phyloP scores from a whole-genome alignment of 805 yeast species.

The Peterozyma xylosa region DNA sequence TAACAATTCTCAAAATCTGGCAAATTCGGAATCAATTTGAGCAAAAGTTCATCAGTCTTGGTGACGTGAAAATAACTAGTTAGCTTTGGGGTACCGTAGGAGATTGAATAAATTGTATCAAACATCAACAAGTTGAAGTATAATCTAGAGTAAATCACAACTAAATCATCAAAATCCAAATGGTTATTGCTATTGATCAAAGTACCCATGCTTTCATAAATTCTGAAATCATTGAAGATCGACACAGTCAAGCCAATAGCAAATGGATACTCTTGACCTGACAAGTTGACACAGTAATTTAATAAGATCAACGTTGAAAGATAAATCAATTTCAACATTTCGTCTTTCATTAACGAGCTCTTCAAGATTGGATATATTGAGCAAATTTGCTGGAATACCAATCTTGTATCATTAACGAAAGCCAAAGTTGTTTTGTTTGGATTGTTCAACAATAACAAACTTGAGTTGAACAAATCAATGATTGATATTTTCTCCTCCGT shows the following conservation, averaged over 20 bases:
- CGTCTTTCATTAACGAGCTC: slow-evolving; percentile 19
- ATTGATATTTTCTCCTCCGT: slow-evolving; percentile 22
- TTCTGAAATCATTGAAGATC: slow-evolving; percentile 50
- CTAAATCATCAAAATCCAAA: slow-evolving; percentile 6
- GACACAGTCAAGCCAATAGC: slow-evolving; percentile 47
- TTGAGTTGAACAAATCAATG: slow-evolving; percentile 31
- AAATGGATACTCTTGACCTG: slow-evolving; percentile 54
- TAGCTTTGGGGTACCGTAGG: slow-evolving; percentile 35
- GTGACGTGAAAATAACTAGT: slow-evolving; percentile 13
- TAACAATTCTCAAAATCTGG: background rate
- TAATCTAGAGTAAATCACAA: slow-evolving; percentile 24
- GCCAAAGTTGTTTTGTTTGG: slow-evolving; percentile 12
- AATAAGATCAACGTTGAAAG: slow-evolving; percentile 31
- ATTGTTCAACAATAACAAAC: slow-evolving; percentile 31
- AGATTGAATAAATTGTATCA: slow-evolving; percentile 44
- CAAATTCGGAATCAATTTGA: slow-evolving; percentile 2
- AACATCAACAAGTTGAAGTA: slow-evolving; percentile 39
- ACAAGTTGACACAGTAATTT: slow-evolving; percentile 49
- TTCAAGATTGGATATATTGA: slow-evolving; percentile 27
- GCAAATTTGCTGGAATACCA: slow-evolving; percentile 26
- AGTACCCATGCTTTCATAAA: slow-evolving; percentile 29
- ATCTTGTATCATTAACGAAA: slow-evolving; percentile 24
- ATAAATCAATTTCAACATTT: slow-evolving; percentile 22
- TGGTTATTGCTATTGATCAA: slow-evolving; percentile 10
- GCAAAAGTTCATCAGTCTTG: slow-evolving; percentile 13